Conservation (phyloP, 1,139 yeast genomes). For the Blastobotrys elegans region DNA sequence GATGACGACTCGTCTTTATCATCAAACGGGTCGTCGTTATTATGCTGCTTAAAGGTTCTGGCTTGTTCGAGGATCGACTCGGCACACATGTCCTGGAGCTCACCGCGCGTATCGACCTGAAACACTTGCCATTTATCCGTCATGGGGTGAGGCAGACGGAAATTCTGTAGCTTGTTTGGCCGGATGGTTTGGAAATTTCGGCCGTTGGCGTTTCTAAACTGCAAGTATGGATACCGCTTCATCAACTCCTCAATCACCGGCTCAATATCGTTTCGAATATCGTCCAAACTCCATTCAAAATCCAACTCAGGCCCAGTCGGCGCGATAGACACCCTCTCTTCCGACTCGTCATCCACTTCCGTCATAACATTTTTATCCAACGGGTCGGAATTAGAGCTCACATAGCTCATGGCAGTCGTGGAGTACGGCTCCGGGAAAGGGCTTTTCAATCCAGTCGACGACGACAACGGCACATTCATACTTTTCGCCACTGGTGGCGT, state of each 20-base stretch:
- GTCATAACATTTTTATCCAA: slow-evolving; percentile 9
- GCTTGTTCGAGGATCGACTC: slow-evolving; percentile 20
- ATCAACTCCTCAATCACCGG: slow-evolving; percentile 34
- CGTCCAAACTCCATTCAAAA: slow-evolving; percentile 34
- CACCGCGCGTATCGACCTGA: slow-evolving; percentile 29
- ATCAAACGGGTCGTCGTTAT: slow-evolving; percentile 6
- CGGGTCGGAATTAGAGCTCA: slow-evolving; percentile 15
- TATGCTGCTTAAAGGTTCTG: background rate
- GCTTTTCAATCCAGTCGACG: background rate
- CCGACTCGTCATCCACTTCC: slow-evolving; percentile 7
- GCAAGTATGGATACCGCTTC: slow-evolving; percentile 27
- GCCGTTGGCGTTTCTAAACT: slow-evolving; percentile 18
- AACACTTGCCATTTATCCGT: slow-evolving; percentile 36
- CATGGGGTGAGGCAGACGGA: slow-evolving; percentile 27
- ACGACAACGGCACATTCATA: background rate
- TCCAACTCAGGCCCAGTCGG: slow-evolving; percentile 26
- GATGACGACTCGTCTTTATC: background rate
- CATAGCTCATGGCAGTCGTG: slow-evolving; percentile 10
- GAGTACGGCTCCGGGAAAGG: slow-evolving; percentile 3
- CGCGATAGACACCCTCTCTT: slow-evolving; percentile 8
- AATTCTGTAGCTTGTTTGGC: slow-evolving; percentile 23
- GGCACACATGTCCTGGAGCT: slow-evolving; percentile 26
- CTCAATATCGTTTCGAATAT: slow-evolving; percentile 32
- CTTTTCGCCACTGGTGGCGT: background rate
- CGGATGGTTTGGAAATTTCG: slow-evolving; percentile 17